These are phyloP conservation scores for Candida golubevii DNA, from an alignment of 805 yeast species.

Conservation along the genomic window DNA sequence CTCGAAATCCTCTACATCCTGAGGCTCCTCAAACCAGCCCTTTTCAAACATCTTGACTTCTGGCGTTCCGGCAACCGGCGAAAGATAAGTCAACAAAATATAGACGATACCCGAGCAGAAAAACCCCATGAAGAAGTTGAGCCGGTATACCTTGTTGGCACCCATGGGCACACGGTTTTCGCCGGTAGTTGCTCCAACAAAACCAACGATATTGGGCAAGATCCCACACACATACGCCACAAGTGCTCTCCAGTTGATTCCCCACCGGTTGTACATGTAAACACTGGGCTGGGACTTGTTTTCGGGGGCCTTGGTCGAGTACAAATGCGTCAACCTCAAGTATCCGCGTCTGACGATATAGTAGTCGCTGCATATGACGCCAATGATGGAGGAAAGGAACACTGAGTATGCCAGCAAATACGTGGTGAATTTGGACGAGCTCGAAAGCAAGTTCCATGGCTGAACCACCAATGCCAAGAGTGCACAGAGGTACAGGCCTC, in stretches of 20 bases:
- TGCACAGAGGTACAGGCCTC: constrained; percentile 81
- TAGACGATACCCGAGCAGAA: constrained; percentile 53
- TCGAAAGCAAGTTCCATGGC: constrained; percentile 72
- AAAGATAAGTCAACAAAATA: constrained; percentile 45
- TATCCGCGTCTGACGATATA: constrained; percentile 68
- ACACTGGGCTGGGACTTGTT: constrained; percentile 25
- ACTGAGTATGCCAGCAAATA: constrained; percentile 79
- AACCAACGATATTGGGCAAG: constrained; percentile 80
- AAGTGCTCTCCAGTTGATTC: constrained; percentile 81
- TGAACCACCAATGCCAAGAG: constrained; percentile 63
- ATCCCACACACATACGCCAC: constrained; percentile 78
- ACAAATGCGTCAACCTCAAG: constrained; percentile 60
- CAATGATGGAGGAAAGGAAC: constrained; percentile 79
- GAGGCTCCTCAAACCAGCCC: constrained; percentile 62
- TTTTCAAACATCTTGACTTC: constrained; percentile 39
- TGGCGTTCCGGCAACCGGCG: constrained; percentile 46
- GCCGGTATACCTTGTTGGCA: constrained; percentile 66
- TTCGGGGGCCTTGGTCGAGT: constrained; percentile 40
- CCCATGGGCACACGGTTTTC: constrained; percentile 69
- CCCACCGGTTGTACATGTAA: constrained; percentile 60
- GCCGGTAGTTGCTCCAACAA: constrained; percentile 73
- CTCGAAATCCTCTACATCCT: constrained; percentile 61
- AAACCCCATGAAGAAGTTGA: constrained; percentile 78
- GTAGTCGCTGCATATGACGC: constrained; percentile 64
- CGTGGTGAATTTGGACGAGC: constrained; percentile 71